These are phyloP conservation scores for Lachancea dasiensis DNA, from an alignment of 805 yeast species.

Conservation along the genomic window DNA sequence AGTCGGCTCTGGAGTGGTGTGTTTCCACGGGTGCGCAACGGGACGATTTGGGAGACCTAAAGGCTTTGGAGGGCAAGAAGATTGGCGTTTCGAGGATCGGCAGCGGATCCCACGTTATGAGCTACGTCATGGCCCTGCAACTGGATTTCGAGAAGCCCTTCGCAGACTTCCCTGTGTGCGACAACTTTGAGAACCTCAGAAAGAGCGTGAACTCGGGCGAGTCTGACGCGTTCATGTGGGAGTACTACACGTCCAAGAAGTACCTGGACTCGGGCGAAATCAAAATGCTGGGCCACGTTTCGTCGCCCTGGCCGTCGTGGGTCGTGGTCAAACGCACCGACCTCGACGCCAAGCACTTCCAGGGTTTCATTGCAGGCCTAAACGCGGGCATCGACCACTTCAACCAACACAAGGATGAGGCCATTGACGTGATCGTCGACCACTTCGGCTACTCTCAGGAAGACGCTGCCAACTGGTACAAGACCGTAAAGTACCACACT, in stretches of 20 bases:
- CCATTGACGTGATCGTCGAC: slow-evolving; percentile 54
- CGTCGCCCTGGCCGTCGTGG: slow-evolving; percentile 98
- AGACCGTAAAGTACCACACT: slow-evolving; percentile 62
- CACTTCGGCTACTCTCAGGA: slow-evolving; percentile 69
- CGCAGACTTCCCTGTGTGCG: slow-evolving; percentile 48
- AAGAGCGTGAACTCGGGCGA: slow-evolving; percentile 63
- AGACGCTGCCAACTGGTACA: slow-evolving; percentile 78
- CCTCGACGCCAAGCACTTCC: slow-evolving; percentile 32
- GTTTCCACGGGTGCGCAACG: slow-evolving; percentile 69
- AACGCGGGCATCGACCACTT: slow-evolving; percentile 67
- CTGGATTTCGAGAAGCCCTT: slow-evolving; percentile 47
- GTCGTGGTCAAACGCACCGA: slow-evolving; percentile 53
- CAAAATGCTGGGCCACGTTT: slow-evolving; percentile 77
- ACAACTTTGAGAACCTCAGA: slow-evolving; percentile 69
- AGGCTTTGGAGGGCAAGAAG: slow-evolving; percentile 51
- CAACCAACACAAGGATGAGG: slow-evolving; percentile 52
- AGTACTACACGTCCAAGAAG: slow-evolving; percentile 79
- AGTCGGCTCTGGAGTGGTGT: slow-evolving; percentile 87
- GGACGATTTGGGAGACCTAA: slow-evolving; percentile 43
- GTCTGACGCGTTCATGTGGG: slow-evolving; percentile 94
- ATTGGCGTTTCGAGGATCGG: slow-evolving; percentile 87
- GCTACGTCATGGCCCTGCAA: slow-evolving; percentile 70
- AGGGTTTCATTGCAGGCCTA: slow-evolving; percentile 46
- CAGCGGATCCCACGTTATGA: slow-evolving; percentile 87
- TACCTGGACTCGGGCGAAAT: slow-evolving; percentile 78